Conservation (phyloP, 495 filamentous ascomycete species). For the Lophiotrema nucula region DNA sequence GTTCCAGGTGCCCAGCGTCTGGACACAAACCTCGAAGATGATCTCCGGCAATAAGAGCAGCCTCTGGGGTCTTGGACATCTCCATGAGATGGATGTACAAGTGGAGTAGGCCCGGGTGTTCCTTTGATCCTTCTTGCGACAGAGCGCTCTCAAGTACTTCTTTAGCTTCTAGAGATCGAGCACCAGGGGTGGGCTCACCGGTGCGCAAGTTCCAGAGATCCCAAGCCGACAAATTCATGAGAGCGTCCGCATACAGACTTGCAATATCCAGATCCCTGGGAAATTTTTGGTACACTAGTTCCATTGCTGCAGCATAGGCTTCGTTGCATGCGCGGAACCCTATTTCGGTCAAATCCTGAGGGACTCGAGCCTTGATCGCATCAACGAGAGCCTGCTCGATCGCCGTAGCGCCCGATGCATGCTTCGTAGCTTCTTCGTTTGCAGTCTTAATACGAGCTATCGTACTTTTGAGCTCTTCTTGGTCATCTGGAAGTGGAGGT, state of each 20-base stretch:
- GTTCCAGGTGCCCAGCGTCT: conserved; percentile 67
- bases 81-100: conserved; percentile 74
- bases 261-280: conserved; percentile 60
- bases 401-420: conserved; percentile 34
- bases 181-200: conserved; percentile 52
- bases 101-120: conserved; percentile 60
- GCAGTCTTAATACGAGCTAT: conserved; percentile 50
- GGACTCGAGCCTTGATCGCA: conserved; percentile 58
- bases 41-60: conserved; percentile 56
- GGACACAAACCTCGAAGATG: conserved; percentile 61
- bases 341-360: conserved; percentile 41
- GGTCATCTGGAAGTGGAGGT: too few relatives aligned
- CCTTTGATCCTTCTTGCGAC: conserved; percentile 42
- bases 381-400: conserved; percentile 59
- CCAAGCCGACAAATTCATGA: conserved; percentile 72
- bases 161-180: conserved; percentile 59
- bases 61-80: conserved; percentile 64
- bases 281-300: conserved; percentile 52
- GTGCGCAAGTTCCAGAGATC: conserved; percentile 61
- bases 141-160: conserved; percentile 55
- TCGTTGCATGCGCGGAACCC: conserved; percentile 55
- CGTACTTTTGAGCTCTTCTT: conserved; percentile 50
- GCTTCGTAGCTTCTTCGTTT: conserved; percentile 44
- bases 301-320: conserved; percentile 62
- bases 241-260: conserved; percentile 60